Evolutionary conservation across 192 early-diverging fungal species (phyloP), one percentile per base, ranked within the genome.

Genomic region (Coemansia guatemalensis): DNA sequence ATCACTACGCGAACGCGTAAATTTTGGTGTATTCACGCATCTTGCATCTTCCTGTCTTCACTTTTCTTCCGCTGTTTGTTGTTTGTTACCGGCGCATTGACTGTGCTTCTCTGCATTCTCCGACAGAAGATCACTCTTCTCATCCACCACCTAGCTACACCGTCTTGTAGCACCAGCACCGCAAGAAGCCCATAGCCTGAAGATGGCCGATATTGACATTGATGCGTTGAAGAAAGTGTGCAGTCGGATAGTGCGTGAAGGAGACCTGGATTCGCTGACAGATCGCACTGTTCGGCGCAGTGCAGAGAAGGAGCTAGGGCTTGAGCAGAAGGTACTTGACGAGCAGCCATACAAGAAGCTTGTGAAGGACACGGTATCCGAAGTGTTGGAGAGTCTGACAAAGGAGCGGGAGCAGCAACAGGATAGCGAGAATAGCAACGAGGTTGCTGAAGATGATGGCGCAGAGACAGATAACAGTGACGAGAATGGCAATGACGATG

Each of bases 251-350:
- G 68, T 80, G 27, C 48, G 58, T 32, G 62, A 60, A 12, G 77
- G 77, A 23, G 71, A 80, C 29, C 14, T 80, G 27, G 61, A 70
- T 35, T 51, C 59, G 30, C 53, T 80, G 53, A 74, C 77, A 0
- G 64, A 62, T n/a, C 71, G 72, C 48, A 44, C 22, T 27, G 61
- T 80, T 2, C 77, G 77, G 17, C 59, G 71, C 4, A 55, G 24
- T 25, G 67, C 67, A 14, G 77, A 80, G 56, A 54, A 67, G 41
- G 51, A 54, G 25, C 5, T 80, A 55, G 60, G 68, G 1, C 59
- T 80, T 4, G 65, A 65, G 21, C 54, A 65, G 48, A 65, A 71
- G 48, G 6, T 20, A 11, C 56, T 81, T 26, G 72, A 74, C 18
- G 39, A 68, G 48, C 24, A 59, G 33, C 72, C 65, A 21, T 71